Evolutionary conservation across 1,139 yeast genomes (phyloP).

Genomic region (Ogataea hybrid): DNA sequence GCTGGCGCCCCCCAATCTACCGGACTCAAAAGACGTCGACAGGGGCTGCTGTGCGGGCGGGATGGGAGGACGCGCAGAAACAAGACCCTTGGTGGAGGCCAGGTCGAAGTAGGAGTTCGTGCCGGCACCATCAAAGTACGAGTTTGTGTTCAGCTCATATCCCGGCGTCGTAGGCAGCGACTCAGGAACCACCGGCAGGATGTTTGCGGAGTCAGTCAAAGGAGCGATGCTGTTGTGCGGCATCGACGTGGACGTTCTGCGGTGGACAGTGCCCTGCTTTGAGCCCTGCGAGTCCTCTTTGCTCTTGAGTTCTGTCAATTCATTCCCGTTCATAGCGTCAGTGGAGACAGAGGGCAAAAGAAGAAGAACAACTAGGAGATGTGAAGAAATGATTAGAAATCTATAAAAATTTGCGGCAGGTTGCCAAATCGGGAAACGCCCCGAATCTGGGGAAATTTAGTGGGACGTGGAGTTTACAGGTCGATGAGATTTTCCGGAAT

Average conservation of each 20-base stretch:
- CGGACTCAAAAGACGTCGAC: neutral
- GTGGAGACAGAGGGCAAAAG: neutral
- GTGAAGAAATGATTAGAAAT: conserved; percentile 4
- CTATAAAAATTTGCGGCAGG: conserved; percentile 5
- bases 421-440: conserved; percentile 7
- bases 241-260: conserved; percentile 11
- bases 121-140: conserved; percentile 19
- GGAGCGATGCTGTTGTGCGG: conserved; percentile 2
- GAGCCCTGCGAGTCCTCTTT: neutral
- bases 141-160: conserved; percentile 26
- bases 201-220: conserved; percentile 8
- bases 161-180: conserved; percentile 38
- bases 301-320: neutral
- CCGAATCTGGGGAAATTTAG: conserved; percentile 8
- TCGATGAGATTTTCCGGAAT: conserved; percentile 3
- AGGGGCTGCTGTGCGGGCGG: conserved; percentile 12
- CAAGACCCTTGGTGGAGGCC: conserved; percentile 8
- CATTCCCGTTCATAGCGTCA: neutral
- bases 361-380: neutral
- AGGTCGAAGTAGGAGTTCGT: conserved; percentile 22
- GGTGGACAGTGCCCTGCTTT: conserved; percentile 3
- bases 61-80: conserved; percentile 8
- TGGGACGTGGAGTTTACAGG: neutral
- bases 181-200: conserved; percentile 34
- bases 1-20: conserved; percentile 1